Evolutionary conservation across 148 eudicot species (phyloP), one percentile per base, ranked within the genome.

Genomic region (Rhododendron ferrugineum): DNA sequence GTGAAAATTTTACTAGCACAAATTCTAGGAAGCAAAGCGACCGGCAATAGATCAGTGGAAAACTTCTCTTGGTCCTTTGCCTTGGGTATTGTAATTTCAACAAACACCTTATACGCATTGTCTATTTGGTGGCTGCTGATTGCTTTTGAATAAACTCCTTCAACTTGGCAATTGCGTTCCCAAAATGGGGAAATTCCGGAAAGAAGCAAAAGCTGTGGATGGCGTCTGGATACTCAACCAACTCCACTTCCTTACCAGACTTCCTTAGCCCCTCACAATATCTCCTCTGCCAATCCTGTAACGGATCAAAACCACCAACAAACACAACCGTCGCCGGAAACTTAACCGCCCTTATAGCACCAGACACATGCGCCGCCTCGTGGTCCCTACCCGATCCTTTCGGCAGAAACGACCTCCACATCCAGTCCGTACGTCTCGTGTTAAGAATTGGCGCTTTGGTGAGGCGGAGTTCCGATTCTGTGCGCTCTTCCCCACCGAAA

Each of bases 381-480:
- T 92, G 91, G 49, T 92, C 85, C 6, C 93, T 86, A 44, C 84
- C 84, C 34, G 90, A 81, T 37, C 91, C 91, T 3, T 8, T 52
- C 2, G 93, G 93, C 80, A 92, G 56, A 85, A 90, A 90, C 0
- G 89, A 89, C 85, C 85, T 89, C 93, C 92, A 92, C 44, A 47
- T 85, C 52, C 87, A 85, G 84, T 90, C 90, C 2, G 91, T 82
- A 28, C 54, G 64, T 22, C 40, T 36, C 62, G 87, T 74, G 30
- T 56, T 68, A 66, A 88, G 47, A 1, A 62, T 1, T 6, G 56
- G 44, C 0, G 58, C 76, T 6, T 73, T 46, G 7, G 46, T 66
- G 7, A 84, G 30, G 10, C 78, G 86, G 62, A 79, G 80, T 79
- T 91, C 93, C 75, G 92, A 87, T 14, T 86, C 86, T 0, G 90